These are phyloP conservation scores for Phellopilus nigrolimitatus DNA, from an alignment of 1,284 basidiomycete species.

Conservation along the genomic window DNA sequence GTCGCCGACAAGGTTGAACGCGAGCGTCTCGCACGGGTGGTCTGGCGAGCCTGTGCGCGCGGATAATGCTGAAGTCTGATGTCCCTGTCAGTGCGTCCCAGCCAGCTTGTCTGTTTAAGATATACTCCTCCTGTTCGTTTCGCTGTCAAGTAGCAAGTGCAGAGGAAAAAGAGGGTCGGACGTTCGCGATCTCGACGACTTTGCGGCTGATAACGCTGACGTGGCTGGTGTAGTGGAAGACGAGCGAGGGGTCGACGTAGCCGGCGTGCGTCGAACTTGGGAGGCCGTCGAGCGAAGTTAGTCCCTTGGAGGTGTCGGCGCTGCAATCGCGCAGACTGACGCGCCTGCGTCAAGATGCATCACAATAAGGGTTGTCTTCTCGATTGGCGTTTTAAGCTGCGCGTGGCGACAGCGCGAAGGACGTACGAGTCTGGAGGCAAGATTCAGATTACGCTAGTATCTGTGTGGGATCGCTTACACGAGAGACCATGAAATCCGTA, in stretches of 20 bases:
- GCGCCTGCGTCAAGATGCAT: too few species aligned
- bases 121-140: slow-evolving; percentile 77
- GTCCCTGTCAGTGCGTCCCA: too few species aligned
- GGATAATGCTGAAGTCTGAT: too few species aligned
- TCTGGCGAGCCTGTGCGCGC: slow-evolving; percentile 26
- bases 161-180: too few species aligned
- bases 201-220: slow-evolving; percentile 52
- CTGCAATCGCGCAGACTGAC: too few species aligned
- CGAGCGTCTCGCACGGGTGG: slow-evolving; percentile 38
- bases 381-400: slow-evolving; percentile 50
- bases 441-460: too few species aligned
- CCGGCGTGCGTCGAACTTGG: slow-evolving; percentile 86
- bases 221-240: slow-evolving; percentile 79
- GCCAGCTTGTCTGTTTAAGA: slow-evolving; percentile 71
- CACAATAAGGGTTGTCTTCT: slow-evolving; percentile 55
- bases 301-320: slow-evolving; percentile 82
- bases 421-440: slow-evolving; percentile 69
- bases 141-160: slow-evolving; percentile 26
- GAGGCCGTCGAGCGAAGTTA: slow-evolving; percentile 73
- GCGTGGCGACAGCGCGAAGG: slow-evolving; percentile 48
- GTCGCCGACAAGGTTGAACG: slow-evolving; percentile 74
- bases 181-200: slow-evolving; percentile 59
- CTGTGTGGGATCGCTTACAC: too few species aligned
- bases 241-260: slow-evolving; percentile 75
- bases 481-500: too few species aligned